Base-by-base conservation (phyloP, 257 asterid genomes). In the Lithospermum erythrorhizon region DNA sequence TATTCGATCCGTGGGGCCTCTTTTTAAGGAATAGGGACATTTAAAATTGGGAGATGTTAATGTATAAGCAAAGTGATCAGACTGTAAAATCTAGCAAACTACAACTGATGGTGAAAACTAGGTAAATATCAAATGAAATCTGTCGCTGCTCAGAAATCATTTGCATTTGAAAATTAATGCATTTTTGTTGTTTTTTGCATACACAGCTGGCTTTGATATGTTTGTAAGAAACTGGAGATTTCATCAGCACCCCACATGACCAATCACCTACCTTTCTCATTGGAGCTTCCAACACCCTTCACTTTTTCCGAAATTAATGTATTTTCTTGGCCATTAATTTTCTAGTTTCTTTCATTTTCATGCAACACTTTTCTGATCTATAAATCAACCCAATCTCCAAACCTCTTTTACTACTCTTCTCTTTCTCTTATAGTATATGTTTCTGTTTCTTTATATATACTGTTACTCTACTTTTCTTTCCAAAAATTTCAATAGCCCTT, bases 391-490 rank as follows among this genome's bases (percentile, higher is more conserved):
- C 49, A 41, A 41, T 41, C 14, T 4, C 49, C 49, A 41, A 41
- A 41, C 49, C 16, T 41, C 49, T 41, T 32, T 32, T 32, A 6
- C 4, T 32, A 5, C 45, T 32, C 45, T 7, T 5, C 45, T 32
- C 45, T 32, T 32, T 32, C 45, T 9, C 45, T 6, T 27, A 3
- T n/a, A n/a, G n/a, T 35, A 35, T 35, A 35, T 8, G 45, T 35
- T 35, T 35, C 45, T 10, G 14, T 0, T 29, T 54, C 55, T 62
- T 54, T 13, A 1, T 5, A 58, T 20, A 67, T 68, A 18, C 59
- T 62, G 54, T 49, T 71, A 21, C 41, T 71, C 81, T 79, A 72
- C 51, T 23, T 49, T 45, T 64, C 37, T 37, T 35, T 5, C 20
- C 59, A n/a, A n/a, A n/a, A n/a, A 27, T 24, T 24, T 24, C 49